Percentiles rank a stretch among this genome's conserved stretches.
phyloP scores from a whole-genome alignment of 2,329 filamentous ascomycete genomes.

The Cordyceps tenuipes region DNA sequence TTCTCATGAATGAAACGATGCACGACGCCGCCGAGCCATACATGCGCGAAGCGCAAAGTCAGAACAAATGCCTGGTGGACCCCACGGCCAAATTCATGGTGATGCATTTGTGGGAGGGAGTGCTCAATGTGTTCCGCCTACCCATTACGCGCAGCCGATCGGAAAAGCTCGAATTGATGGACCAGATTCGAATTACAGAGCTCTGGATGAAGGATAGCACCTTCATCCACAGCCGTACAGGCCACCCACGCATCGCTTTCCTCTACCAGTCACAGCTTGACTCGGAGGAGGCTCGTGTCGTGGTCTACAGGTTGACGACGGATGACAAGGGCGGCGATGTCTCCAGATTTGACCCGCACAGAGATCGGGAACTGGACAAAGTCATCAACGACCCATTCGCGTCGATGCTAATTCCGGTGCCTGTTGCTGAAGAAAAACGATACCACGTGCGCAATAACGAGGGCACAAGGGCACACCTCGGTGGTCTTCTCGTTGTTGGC shows the following conservation, averaged over 20 bases:
- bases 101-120: conserved; percentile 53
- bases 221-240: conserved; percentile 50
- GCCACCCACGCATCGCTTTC: conserved; percentile 49
- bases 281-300: conserved; percentile 44
- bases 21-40: conserved; percentile 48
- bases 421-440: conserved; percentile 48
- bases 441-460: conserved; percentile 51
- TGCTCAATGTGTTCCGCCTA: conserved; percentile 47
- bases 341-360: conserved; percentile 45
- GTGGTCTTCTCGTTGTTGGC: conserved; percentile 66
- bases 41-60: conserved; percentile 71
- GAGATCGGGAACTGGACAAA: conserved; percentile 46
- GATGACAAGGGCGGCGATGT: conserved; percentile 49
- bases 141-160: conserved; percentile 36
- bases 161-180: conserved; percentile 39
- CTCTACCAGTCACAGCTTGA: conserved; percentile 48
- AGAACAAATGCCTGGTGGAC: conserved; percentile 76
- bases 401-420: conserved; percentile 55
- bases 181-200: conserved; percentile 49
- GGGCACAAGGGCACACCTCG: conserved; percentile 48
- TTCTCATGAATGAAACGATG: conserved; percentile 43
- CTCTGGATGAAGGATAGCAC: conserved; percentile 51
- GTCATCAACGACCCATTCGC: conserved; percentile 48
- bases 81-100: conserved; percentile 58
- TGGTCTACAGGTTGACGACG: conserved; percentile 49